These are phyloP conservation scores for Danielozyma ontarioensis DNA, from an alignment of 805 yeast genomes.

Conservation along the genomic window DNA sequence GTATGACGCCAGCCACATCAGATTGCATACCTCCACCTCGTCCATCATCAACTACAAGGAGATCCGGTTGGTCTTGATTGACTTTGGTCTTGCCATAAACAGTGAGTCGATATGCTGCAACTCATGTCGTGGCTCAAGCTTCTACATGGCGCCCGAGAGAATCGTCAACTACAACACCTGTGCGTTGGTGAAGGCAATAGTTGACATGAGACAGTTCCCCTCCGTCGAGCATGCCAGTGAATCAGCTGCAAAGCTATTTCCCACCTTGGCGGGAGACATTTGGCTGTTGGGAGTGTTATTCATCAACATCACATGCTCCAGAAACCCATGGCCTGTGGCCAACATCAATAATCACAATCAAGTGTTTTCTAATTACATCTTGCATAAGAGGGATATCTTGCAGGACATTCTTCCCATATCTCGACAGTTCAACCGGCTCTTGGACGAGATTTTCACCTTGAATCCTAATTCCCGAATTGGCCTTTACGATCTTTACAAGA, in stretches of 20 bases:
- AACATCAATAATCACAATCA: conserved; percentile 47
- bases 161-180: conserved; percentile 40
- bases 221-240: conserved; percentile 9
- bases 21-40: conserved; percentile 6
- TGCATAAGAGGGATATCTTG: conserved; percentile 44
- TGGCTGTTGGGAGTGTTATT: conserved; percentile 85
- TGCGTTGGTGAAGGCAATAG: conserved; percentile 16
- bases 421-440: conserved; percentile 48
- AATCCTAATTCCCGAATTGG: conserved; percentile 46
- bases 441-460: conserved; percentile 40
- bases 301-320: conserved; percentile 72
- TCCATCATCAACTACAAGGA: conserved; percentile 41
- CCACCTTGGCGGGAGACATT: conserved; percentile 74
- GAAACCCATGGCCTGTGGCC: conserved; percentile 91
- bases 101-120: conserved; percentile 55
- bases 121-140: conserved; percentile 79
- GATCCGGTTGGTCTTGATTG: conserved; percentile 60
- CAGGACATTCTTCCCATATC: conserved; percentile 71
- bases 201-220: conserved; percentile 26
- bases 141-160: conserved; percentile 92
- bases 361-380: conserved; percentile 60
- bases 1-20: conserved; percentile 21
- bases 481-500: conserved; percentile 34
- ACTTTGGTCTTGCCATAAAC: conserved; percentile 83
- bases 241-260: conserved; percentile 37